A percentile compares a stretch with the other conserved stretches of the same genome.
These are phyloP conservation scores for Solanum acaule DNA, from an alignment of 257 asterid genomes.

Conservation along the genomic window DNA sequence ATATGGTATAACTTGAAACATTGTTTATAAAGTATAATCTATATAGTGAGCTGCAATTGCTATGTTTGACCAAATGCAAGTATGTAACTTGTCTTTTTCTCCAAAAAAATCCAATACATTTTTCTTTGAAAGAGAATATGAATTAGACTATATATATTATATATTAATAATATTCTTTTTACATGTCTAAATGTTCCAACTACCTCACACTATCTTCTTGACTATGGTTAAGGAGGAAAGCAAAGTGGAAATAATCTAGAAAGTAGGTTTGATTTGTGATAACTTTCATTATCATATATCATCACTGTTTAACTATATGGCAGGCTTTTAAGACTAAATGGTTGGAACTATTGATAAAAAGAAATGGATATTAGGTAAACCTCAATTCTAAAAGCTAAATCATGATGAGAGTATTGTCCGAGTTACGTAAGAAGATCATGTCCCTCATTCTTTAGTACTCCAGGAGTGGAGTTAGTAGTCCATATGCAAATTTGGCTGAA, in stretches of 20 bases:
- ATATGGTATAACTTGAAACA: neutral
- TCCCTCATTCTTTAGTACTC: neutral
- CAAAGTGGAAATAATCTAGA: neutral
- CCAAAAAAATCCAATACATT: neutral
- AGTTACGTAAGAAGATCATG: no score
- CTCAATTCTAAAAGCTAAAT: neutral
- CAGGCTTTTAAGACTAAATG: neutral
- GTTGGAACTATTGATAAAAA: neutral
- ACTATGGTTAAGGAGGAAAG: neutral
- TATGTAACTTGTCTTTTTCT: neutral
- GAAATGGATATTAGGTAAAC: neutral
- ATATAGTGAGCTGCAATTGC: neutral
- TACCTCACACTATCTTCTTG: neutral
- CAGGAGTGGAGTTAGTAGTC: neutral
- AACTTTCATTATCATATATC: neutral
- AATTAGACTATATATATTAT: neutral
- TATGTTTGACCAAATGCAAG: neutral
- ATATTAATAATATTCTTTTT: neutral
- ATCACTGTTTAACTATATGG: neutral
- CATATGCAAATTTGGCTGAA: neutral
- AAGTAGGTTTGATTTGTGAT: neutral
- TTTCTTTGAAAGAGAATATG: neutral
- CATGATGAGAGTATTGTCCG: neutral
- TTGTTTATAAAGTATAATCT: neutral
- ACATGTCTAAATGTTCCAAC: neutral